Percentiles rank a stretch among this genome's conserved stretches.
Evolutionary conservation across 2,329 filamentous ascomycete genomes (phyloP).

Genomic region (Pestalotiopsis sp.): DNA sequence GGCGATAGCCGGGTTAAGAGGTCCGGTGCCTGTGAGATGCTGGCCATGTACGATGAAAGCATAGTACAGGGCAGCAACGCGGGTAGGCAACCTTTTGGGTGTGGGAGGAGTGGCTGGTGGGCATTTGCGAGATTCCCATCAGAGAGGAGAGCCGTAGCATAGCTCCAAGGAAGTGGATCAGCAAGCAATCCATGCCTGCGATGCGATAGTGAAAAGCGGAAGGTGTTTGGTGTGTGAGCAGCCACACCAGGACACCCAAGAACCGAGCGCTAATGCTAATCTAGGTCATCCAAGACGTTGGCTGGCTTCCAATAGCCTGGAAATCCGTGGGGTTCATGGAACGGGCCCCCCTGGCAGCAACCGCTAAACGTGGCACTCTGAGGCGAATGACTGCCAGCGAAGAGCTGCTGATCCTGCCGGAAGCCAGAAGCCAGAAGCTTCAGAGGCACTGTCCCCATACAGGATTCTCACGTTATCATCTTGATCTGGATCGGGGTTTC

Average conservation of each 20-base stretch:
- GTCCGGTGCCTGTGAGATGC: not conserved
- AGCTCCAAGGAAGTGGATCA: conserved; percentile 1
- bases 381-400: not conserved
- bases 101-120: not conserved
- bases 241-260: not conserved
- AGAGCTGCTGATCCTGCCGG: not conserved
- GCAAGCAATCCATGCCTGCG: not conserved
- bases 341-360: not conserved
- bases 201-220: conserved; percentile 3
- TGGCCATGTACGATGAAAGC: not conserved
- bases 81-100: not conserved
- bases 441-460: not conserved
- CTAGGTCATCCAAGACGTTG: not conserved
- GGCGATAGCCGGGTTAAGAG: not conserved
- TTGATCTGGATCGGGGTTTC: not conserved
- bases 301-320: conserved; percentile 6
- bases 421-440: not conserved
- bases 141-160: not conserved
- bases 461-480: not conserved
- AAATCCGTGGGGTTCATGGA: not conserved
- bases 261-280: not conserved
- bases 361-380: conserved; percentile 4
- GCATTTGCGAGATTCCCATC: conserved; percentile 7
- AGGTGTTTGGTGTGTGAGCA: not conserved
- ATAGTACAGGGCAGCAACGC: not conserved